Evolutionary conservation across 768 basidiomycete species (phyloP), one percentile per base, ranked within the genome.

Genomic region (Leccinum imitatum): DNA sequence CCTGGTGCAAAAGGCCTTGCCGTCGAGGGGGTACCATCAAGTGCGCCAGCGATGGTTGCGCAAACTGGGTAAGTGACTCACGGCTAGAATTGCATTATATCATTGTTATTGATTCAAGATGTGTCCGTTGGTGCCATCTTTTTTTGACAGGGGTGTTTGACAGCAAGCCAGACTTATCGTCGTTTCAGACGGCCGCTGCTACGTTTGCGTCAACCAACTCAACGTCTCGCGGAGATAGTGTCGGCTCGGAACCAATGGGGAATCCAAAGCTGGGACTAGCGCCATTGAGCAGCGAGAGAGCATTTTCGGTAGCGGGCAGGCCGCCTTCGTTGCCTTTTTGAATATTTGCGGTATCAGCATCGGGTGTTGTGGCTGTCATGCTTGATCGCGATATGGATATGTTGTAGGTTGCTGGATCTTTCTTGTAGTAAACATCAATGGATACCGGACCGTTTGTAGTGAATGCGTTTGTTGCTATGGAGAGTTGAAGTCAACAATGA

Each of bases 41-140:
- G 78, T 79, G 46, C 74, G 77, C 3, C 77, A 78, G 54, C 69
- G 77, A n/a, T 79, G 78, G 76, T 64, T 78, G 56, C 69, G 77
- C 50, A 78, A 77, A 58, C 57, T 77, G 2, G 76, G 78, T 73
- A 50, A 47, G 73, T 7, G 4, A 11, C 11, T 19, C 10, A 19
- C n/a, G n/a, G 41, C 41, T 19, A 19, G 41, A 41, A 4, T 0
- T 35, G 14, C 6, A 35, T 35, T 15, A 17, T 39, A 39, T 39
- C 39, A 39, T 17, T 39, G 39, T 39, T 39, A 39, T 6, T 10
- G 27, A 21, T 30, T 11, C n/a, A 21, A 10, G 3, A n/a, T 31
- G n/a, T 6, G 23, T 27, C 30, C 15, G 8, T 50, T 66, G 23
- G 61, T 37, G 9, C 6, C 9, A n/a, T 41, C 3, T 30, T 25